A percentile compares a stretch with the other conserved stretches of the same genome.
Evolutionary conservation across 2,329 filamentous ascomycete species (phyloP).

Genomic region (Parastagonospora nodorum): DNA sequence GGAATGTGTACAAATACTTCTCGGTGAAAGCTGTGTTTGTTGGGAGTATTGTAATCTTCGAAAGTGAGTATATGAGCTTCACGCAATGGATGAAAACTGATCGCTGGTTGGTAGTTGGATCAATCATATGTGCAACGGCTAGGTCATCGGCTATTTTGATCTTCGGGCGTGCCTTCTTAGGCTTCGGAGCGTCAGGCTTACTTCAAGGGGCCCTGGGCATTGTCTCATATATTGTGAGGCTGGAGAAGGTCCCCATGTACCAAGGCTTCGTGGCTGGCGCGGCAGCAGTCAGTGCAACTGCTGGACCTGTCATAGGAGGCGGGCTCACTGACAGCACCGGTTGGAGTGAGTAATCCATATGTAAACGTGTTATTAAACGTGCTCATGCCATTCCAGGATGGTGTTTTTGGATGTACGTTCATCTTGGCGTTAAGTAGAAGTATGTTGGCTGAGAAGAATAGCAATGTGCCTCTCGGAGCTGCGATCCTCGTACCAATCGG

Average conservation of each 20-base stretch:
- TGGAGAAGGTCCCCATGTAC: not conserved
- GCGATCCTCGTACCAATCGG: not conserved
- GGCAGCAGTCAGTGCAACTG: constrained; percentile 1
- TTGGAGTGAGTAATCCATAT: not conserved
- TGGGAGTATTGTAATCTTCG: constrained; percentile 45
- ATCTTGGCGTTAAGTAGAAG: not conserved
- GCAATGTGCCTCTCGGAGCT: constrained; percentile 6
- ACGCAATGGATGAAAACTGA: too few relatives aligned
- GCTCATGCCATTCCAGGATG: not conserved
- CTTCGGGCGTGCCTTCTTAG: constrained; percentile 51
- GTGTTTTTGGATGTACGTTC: constrained; percentile 10
- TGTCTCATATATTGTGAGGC: not conserved
- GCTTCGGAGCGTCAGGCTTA: constrained; percentile 51
- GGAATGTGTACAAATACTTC: constrained; percentile 49
- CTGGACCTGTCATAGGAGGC: constrained; percentile 8
- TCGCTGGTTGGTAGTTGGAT: constrained; percentile 47
- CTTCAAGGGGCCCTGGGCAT: constrained; percentile 19
- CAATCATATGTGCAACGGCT: constrained; percentile 46
- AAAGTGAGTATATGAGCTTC: constrained; percentile 13
- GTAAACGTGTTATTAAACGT: too few relatives aligned
- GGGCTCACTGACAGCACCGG: constrained; percentile 1
- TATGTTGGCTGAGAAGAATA: not conserved
- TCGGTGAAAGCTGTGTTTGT: constrained; percentile 55
- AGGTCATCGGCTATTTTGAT: constrained; percentile 49
- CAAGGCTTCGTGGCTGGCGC: not conserved